Evolutionary conservation across 192 early-diverging fungal genomes (phyloP).

Genomic region (Coemansia sp.): DNA sequence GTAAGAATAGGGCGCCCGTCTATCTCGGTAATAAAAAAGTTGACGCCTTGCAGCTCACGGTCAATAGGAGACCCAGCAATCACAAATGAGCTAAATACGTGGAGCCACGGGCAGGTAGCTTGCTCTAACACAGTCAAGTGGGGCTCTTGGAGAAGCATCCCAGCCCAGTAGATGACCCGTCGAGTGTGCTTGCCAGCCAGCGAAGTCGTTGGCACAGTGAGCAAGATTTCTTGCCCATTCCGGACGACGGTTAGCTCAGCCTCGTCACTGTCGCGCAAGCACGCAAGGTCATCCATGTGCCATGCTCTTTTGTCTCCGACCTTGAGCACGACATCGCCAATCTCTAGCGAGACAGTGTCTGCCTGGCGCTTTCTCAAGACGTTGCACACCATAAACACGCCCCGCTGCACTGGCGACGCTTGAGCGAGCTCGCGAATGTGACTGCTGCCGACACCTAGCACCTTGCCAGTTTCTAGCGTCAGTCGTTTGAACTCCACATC

Average conservation of each 20-base stretch:
- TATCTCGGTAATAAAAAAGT: constrained; percentile 30
- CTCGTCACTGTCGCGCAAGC: constrained; percentile 11
- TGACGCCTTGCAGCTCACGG: neutral
- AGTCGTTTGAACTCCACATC: constrained; percentile 28
- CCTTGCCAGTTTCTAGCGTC: constrained; percentile 19
- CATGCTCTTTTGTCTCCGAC: constrained; percentile 12
- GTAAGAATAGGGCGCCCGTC: constrained; percentile 17
- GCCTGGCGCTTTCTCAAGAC: constrained; percentile 8
- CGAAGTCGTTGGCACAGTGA: constrained; percentile 27
- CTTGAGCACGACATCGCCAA: constrained; percentile 37
- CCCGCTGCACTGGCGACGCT: neutral
- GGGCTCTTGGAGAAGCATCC: constrained; percentile 35
- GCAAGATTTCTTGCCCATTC: constrained; percentile 10
- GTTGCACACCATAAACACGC: constrained; percentile 18
- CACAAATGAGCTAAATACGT: constrained; percentile 19
- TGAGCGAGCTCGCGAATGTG: constrained; percentile 12
- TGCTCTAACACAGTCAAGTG: constrained; percentile 20
- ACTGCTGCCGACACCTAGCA: constrained; percentile 15
- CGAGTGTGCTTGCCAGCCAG: constrained; percentile 13
- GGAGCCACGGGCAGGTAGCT: constrained; percentile 11
- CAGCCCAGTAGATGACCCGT: constrained; percentile 34
- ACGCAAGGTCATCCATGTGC: constrained; percentile 27
- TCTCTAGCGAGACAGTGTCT: constrained; percentile 15
- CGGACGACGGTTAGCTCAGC: constrained; percentile 35
- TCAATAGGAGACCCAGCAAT: neutral